These are phyloP conservation scores for Evernia prunastri DNA, from an alignment of 495 filamentous ascomycete genomes.

Conservation along the genomic window DNA sequence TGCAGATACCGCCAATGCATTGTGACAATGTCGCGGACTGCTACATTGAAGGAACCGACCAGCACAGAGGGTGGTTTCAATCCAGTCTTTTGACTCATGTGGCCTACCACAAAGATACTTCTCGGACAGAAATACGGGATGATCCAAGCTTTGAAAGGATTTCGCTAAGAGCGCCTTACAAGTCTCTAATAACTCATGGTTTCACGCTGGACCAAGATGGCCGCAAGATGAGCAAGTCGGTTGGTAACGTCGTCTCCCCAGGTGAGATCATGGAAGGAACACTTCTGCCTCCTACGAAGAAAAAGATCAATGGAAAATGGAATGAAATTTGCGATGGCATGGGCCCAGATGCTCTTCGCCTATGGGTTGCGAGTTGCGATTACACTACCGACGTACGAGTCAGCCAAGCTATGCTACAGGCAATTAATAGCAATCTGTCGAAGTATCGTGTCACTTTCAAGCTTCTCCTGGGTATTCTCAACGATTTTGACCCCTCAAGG, in stretches of 20 bases:
- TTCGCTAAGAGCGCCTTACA: slow-evolving; percentile 58
- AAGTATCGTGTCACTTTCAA: slow-evolving; percentile 86
- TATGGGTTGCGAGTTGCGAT: slow-evolving; percentile 89
- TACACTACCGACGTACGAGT: slow-evolving; percentile 83
- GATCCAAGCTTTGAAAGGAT: slow-evolving; percentile 27
- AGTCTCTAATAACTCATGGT: slow-evolving; percentile 83
- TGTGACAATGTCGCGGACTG: slow-evolving; percentile 61
- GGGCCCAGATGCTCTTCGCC: slow-evolving; percentile 77
- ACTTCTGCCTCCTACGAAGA: slow-evolving; percentile 54
- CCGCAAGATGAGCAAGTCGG: slow-evolving; percentile 96
- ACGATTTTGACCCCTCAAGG: slow-evolving; percentile 45
- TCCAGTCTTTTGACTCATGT: slow-evolving; percentile 91
- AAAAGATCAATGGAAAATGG: slow-evolving; percentile 44
- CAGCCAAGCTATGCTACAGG: slow-evolving; percentile 63
- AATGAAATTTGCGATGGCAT: slow-evolving; percentile 51
- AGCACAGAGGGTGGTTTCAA: slow-evolving; percentile 98
- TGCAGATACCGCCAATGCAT: slow-evolving; percentile 34
- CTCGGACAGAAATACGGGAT: slow-evolving; percentile 17
- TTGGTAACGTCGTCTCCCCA: slow-evolving; percentile 83
- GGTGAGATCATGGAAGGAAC: slow-evolving; percentile 77
- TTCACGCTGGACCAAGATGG: slow-evolving; percentile 85
- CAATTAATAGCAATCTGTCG: slow-evolving; percentile 65
- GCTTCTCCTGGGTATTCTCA: slow-evolving; percentile 75
- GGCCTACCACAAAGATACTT: slow-evolving; percentile 40
- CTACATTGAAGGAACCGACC: slow-evolving; percentile 90